Evolutionary conservation across 805 yeast species (phyloP).

Genomic region (Tetrapisispora pingtungensis): DNA sequence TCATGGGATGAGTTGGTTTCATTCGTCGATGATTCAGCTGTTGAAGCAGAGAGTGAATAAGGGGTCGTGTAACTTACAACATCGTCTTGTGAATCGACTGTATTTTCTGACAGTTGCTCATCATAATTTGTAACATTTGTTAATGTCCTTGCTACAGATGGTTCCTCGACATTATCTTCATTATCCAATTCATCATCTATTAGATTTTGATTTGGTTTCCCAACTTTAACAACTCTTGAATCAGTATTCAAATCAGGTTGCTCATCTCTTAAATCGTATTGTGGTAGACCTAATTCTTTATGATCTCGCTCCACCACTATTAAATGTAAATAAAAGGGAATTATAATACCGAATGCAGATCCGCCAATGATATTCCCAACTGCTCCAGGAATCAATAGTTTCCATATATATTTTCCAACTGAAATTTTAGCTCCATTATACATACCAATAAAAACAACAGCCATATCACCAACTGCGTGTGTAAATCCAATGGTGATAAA

Average conservation of each 20-base stretch:
- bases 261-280: constrained; percentile 64
- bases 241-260: constrained; percentile 71
- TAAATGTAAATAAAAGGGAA: constrained; percentile 68
- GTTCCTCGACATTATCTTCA: background rate
- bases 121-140: background rate
- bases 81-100: background rate
- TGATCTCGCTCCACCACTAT: constrained; percentile 65
- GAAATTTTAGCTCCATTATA: constrained; percentile 55
- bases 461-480: constrained; percentile 81
- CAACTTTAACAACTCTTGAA: constrained; percentile 60
- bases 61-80: background rate
- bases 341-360: constrained; percentile 45
- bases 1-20: background rate
- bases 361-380: constrained; percentile 82
- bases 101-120: background rate
- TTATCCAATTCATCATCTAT: constrained; percentile 4
- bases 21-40: background rate
- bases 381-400: constrained; percentile 55
- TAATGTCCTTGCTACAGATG: background rate
- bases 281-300: constrained; percentile 50
- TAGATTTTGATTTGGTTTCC: constrained; percentile 5
- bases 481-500: constrained; percentile 73
- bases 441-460: constrained; percentile 51
- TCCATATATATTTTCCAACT: constrained; percentile 64
- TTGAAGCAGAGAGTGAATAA: background rate